Conservation (phyloP, 495 filamentous ascomycete genomes). For the Aspergillus sparsus region DNA sequence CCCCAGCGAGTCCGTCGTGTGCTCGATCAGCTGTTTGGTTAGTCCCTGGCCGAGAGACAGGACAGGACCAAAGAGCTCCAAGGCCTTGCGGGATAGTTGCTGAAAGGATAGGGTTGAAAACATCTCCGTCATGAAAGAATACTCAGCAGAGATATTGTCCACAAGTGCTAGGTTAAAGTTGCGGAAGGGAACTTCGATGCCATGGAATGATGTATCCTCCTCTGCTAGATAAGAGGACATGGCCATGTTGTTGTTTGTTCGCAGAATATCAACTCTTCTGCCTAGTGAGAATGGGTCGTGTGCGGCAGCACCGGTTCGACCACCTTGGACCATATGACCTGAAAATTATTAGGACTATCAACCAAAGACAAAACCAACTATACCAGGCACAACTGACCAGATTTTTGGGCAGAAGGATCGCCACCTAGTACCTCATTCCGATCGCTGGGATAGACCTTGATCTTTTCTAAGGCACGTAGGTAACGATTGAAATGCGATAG, state of each 20-base stretch:
- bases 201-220: slow-evolving; percentile 80
- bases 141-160: slow-evolving; percentile 94
- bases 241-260: slow-evolving; percentile 66
- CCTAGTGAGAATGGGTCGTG: slow-evolving; percentile 90
- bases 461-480: slow-evolving; percentile 74
- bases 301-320: slow-evolving; percentile 56
- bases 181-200: slow-evolving; percentile 85
- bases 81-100: slow-evolving; percentile 64
- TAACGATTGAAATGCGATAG: slow-evolving; percentile 89
- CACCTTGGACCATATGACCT: slow-evolving; percentile 36
- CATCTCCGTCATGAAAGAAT: slow-evolving; percentile 88
- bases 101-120: slow-evolving; percentile 67
- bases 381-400: slow-evolving; percentile 36
- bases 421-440: slow-evolving; percentile 82
- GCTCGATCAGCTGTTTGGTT: slow-evolving; percentile 73
- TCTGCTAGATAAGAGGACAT: slow-evolving; percentile 81
- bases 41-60: slow-evolving; percentile 76
- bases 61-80: slow-evolving; percentile 79
- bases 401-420: slow-evolving; percentile 65
- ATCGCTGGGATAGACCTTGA: slow-evolving; percentile 80
- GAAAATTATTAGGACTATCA: slow-evolving; percentile 17
- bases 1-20: slow-evolving; percentile 80
- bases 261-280: slow-evolving; percentile 77
- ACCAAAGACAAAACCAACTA: not conserved
- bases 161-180: slow-evolving; percentile 92